phyloP scores from a whole-genome alignment of 331 rosid species.

The Rosa hybrid region DNA sequence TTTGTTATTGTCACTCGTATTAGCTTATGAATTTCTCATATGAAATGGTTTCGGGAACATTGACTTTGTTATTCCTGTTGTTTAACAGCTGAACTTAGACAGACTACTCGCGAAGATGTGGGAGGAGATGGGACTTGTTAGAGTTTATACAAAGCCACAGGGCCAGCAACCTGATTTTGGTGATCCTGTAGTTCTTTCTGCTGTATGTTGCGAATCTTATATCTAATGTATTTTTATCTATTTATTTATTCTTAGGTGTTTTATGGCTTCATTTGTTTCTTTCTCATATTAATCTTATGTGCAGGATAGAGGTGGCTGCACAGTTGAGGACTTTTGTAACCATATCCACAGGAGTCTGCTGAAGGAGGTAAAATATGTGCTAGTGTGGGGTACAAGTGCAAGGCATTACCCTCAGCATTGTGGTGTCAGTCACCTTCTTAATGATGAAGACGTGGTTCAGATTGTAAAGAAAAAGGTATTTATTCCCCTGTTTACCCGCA shows the following conservation, averaged over 20 bases:
- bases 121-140: constrained; percentile 97
- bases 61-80: constrained; percentile 22
- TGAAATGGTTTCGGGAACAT: not conserved
- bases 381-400: constrained; percentile 93
- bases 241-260: not conserved
- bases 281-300: constrained; percentile 19
- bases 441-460: constrained; percentile 94
- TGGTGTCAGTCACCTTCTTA: constrained; percentile 76
- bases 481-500: constrained; percentile 2
- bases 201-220: constrained; percentile 54
- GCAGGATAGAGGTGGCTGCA: constrained; percentile 98
- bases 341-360: constrained; percentile 95
- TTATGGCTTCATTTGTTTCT: constrained; percentile 11
- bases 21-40: not conserved
- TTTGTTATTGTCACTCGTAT: not conserved
- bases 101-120: constrained; percentile 90
- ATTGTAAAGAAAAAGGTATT: constrained; percentile 95
- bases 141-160: constrained; percentile 94
- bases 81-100: constrained; percentile 81
- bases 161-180: constrained; percentile 95
- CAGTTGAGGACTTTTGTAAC: constrained; percentile 94
- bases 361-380: constrained; percentile 96
- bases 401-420: constrained; percentile 98
- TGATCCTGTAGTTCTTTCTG: constrained; percentile 92
- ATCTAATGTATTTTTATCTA: constrained; percentile 14